Conservation (phyloP, 2,329 filamentous ascomycete species). For the Colletotrichum gigasporum region DNA sequence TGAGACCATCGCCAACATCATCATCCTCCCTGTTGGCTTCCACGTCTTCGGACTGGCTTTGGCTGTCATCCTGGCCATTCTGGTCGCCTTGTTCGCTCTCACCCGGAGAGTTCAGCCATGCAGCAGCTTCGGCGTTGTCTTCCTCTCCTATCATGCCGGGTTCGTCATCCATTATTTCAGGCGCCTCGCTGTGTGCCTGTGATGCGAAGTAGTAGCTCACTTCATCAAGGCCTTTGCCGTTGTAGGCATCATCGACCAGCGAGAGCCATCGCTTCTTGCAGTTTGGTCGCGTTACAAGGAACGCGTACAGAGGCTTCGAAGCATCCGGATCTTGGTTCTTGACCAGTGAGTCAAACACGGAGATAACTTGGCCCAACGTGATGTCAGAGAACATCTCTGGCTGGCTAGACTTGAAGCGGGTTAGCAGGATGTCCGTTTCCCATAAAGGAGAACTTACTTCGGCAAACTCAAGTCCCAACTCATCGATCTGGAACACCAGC, state of each 20-base stretch:
- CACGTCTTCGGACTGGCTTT: neutral
- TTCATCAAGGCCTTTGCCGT: conserved; percentile 51
- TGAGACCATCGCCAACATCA: neutral
- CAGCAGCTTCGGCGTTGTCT: conserved; percentile 23
- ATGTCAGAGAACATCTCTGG: conserved; percentile 44
- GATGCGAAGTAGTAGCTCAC: conserved; percentile 49
- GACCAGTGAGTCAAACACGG: conserved; percentile 52
- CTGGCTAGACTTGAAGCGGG: conserved; percentile 43
- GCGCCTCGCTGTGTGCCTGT: conserved; percentile 31
- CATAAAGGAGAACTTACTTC: conserved; percentile 50
- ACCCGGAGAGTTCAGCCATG: conserved; percentile 20
- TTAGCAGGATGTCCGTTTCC: conserved; percentile 37
- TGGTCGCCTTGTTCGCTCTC: conserved; percentile 7
- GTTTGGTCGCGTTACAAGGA: conserved; percentile 51
- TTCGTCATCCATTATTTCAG: conserved; percentile 33
- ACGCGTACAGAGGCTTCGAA: conserved; percentile 51
- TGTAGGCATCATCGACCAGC: conserved; percentile 51
- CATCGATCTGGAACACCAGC: conserved; percentile 60
- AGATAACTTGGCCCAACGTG: conserved; percentile 52
- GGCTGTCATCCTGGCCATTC: conserved; percentile 18
- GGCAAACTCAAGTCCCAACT: conserved; percentile 62
- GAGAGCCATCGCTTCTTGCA: conserved; percentile 49
- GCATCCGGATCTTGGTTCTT: conserved; percentile 54
- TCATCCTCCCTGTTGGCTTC: conserved; percentile 3
- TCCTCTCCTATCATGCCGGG: conserved; percentile 30